These are phyloP conservation scores for Globisporangium cederbergense DNA, from an alignment of 352 stramenopile species.

Conservation along the genomic window DNA sequence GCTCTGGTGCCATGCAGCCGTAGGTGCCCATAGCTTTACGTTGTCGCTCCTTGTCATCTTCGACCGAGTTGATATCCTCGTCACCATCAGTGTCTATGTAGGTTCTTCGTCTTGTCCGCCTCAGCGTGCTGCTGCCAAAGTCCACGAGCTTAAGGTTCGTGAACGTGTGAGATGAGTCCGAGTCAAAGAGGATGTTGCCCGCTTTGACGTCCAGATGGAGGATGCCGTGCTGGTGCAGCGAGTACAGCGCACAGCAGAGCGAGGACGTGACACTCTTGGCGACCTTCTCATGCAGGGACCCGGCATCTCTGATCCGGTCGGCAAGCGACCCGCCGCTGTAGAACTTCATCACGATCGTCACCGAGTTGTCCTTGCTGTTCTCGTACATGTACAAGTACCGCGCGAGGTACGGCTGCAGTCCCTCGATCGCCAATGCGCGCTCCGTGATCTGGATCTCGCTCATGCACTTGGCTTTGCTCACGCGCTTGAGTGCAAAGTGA, in stretches of 20 bases:
- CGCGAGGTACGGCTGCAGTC: constrained; percentile 40
- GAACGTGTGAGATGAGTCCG: constrained; percentile 28
- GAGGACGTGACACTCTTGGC: constrained; percentile 37
- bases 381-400: constrained; percentile 64
- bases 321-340: constrained; percentile 52
- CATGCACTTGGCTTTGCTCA: constrained; percentile 30
- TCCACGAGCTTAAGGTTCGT: constrained; percentile 63
- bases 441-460: constrained; percentile 46
- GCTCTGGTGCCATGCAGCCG: constrained; percentile 65
- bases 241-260: constrained; percentile 42
- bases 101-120: not conserved
- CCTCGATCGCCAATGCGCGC: constrained; percentile 28
- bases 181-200: constrained; percentile 63
- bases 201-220: constrained; percentile 68
- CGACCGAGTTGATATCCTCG: not conserved
- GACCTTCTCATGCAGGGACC: constrained; percentile 29
- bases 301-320: constrained; percentile 37
- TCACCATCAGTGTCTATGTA: constrained; percentile 7
- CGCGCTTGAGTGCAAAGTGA: constrained; percentile 48
- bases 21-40: constrained; percentile 39
- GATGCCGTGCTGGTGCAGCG: constrained; percentile 49
- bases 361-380: constrained; percentile 35
- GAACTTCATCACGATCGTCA: constrained; percentile 66
- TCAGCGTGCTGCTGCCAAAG: constrained; percentile 46
- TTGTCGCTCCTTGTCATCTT: constrained; percentile 11